Evolutionary conservation across 192 early-diverging fungal species (phyloP).

Genomic region (Backusella psychrophila): DNA sequence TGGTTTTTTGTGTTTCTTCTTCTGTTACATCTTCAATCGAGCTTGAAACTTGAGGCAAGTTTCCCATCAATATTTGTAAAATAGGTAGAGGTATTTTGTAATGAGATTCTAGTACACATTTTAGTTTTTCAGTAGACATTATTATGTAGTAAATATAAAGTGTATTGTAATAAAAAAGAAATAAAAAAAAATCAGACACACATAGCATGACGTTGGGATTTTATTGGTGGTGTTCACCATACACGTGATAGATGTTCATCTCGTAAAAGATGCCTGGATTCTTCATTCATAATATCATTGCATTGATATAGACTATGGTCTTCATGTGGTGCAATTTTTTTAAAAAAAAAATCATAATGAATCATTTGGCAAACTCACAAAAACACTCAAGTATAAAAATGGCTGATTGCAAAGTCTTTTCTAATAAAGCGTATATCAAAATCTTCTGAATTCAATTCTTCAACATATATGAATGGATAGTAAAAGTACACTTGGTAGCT

Average conservation of each 20-base stretch:
- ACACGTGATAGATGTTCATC: not conserved
- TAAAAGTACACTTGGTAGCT: too few species aligned
- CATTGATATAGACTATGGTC: too few species aligned
- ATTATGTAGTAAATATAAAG: not conserved
- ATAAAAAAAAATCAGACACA: not conserved
- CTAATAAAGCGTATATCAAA: too few species aligned
- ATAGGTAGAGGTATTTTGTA: conserved; percentile 35
- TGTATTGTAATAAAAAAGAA: not conserved
- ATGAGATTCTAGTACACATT: conserved; percentile 29
- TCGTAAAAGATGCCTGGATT: too few species aligned
- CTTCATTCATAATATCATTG: too few species aligned
- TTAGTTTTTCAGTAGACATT: conserved; percentile 10
- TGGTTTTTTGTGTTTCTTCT: conserved; percentile 8
- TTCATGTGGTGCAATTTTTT: too few species aligned
- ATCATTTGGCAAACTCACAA: too few species aligned
- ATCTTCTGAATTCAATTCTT: too few species aligned
- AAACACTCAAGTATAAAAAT: too few species aligned
- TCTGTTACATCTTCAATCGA: conserved; percentile 24
- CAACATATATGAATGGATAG: too few species aligned
- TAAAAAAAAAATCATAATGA: too few species aligned
- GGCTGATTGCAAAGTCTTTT: too few species aligned
- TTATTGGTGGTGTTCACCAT: not conserved
- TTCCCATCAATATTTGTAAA: conserved; percentile 33
- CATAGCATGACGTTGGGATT: not conserved
- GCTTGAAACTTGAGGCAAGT: conserved; percentile 29